phyloP scores from a whole-genome alignment of 345 rosid genomes.

The Combretum micranthum region DNA sequence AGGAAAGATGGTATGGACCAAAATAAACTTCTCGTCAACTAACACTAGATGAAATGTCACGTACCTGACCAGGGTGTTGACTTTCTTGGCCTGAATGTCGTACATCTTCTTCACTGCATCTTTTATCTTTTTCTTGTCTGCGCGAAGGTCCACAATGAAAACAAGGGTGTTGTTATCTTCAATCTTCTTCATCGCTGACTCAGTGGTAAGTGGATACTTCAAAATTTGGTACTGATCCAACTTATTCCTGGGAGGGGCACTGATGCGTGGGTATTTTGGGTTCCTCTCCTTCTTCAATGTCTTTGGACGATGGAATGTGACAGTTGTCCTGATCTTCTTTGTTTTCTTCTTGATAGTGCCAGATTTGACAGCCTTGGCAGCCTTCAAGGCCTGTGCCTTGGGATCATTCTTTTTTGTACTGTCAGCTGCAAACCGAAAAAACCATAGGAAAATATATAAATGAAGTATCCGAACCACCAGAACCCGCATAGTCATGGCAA shows the following conservation, averaged over 20 bases:
- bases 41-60: background rate
- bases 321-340: slow-evolving; percentile 54
- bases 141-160: slow-evolving; percentile 60
- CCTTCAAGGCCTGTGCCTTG: slow-evolving; percentile 58
- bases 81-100: slow-evolving; percentile 58
- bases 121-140: slow-evolving; percentile 61
- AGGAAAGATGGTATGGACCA: too few species aligned
- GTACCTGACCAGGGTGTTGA: slow-evolving; percentile 61
- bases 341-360: slow-evolving; percentile 53
- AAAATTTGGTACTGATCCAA: slow-evolving; percentile 58
- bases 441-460: too few species aligned
- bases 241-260: slow-evolving; percentile 64
- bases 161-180: slow-evolving; percentile 65
- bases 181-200: slow-evolving; percentile 70
- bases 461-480: too few species aligned
- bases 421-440: slow-evolving; percentile 14
- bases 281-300: slow-evolving; percentile 51
- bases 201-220: slow-evolving; percentile 58
- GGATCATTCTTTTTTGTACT: slow-evolving; percentile 38
- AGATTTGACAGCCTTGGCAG: slow-evolving; percentile 59
- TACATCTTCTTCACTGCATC: slow-evolving; percentile 69
- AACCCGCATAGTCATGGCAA: too few species aligned
- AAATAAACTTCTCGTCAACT: background rate
- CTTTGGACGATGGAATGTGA: slow-evolving; percentile 58
- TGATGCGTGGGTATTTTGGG: slow-evolving; percentile 56